These are phyloP conservation scores for Ligustrum vulgare DNA, from an alignment of 257 asterid species.

Conservation along the genomic window DNA sequence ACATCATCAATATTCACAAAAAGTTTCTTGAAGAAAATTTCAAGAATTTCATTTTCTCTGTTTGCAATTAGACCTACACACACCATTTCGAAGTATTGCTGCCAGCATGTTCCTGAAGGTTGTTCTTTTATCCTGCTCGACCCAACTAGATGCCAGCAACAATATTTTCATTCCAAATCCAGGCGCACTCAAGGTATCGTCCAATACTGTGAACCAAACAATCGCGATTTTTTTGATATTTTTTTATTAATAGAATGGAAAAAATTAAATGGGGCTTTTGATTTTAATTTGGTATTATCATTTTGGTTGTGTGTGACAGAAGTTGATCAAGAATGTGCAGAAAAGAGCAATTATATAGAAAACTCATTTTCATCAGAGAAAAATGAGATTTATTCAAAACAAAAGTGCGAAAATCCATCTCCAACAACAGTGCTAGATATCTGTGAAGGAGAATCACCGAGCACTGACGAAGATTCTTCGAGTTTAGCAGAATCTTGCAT, in stretches of 20 bases:
- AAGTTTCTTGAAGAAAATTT: slow-evolving; percentile 26
- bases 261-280: background rate
- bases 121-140: slow-evolving; percentile 63
- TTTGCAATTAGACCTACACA: slow-evolving; percentile 39
- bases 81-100: slow-evolving; percentile 48
- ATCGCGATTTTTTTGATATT: background rate
- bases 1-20: slow-evolving; percentile 20
- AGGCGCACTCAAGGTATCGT: slow-evolving; percentile 28
- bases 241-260: no score
- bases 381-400: slow-evolving; percentile 20
- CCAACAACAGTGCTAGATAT: slow-evolving; percentile 62
- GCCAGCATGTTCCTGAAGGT: slow-evolving; percentile 51
- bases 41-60: slow-evolving; percentile 17
- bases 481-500: slow-evolving; percentile 42
- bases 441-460: slow-evolving; percentile 46
- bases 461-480: slow-evolving; percentile 46
- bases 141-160: slow-evolving; percentile 14
- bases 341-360: slow-evolving; percentile 33
- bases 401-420: slow-evolving; percentile 40
- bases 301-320: slow-evolving; percentile 33
- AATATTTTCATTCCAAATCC: slow-evolving; percentile 31
- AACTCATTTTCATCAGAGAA: slow-evolving; percentile 56
- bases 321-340: slow-evolving; percentile 41
- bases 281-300: background rate
- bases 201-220: background rate